A percentile compares a stretch with the other conserved stretches of the same genome.
Conservation (phyloP, 208 protist species). For the Crithidia bombi region DNA sequence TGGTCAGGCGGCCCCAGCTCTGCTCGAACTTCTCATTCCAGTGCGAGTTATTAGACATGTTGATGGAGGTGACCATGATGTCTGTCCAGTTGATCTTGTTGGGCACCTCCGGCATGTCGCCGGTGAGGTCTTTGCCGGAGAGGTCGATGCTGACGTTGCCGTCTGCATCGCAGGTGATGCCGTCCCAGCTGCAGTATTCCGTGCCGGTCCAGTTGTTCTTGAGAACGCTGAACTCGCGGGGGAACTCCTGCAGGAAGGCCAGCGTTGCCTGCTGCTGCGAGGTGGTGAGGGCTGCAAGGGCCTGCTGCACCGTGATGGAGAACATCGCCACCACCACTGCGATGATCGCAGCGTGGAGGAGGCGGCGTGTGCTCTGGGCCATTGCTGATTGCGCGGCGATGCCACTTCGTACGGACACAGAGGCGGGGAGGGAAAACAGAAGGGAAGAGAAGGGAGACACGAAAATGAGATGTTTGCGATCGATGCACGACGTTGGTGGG, state of each 20-base stretch:
- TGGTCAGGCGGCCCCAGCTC: not conserved
- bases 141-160: constrained; percentile 19
- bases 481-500: too few species aligned
- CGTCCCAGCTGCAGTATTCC: constrained; percentile 8
- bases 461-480: too few species aligned
- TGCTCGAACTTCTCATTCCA: constrained; percentile 8
- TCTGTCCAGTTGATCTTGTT: not conserved
- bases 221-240: not conserved
- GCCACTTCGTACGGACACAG: too few species aligned
- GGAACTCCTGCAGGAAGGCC: constrained; percentile 7
- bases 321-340: constrained; percentile 13
- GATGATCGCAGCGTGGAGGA: not conserved
- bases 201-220: not conserved
- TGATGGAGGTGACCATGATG: constrained; percentile 18
- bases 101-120: constrained; percentile 3
- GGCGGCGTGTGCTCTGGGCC: too few species aligned
- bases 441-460: too few species aligned
- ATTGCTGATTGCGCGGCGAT: too few species aligned
- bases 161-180: constrained; percentile 19
- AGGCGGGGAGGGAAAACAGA: too few species aligned
- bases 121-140: constrained; percentile 18
- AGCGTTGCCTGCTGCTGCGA: not conserved
- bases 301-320: not conserved
- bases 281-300: not conserved
- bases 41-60: constrained; percentile 28